Percentiles rank a stretch among this genome's conserved stretches.
phyloP scores from a whole-genome alignment of 257 asterid species.

The Datura wrightii region DNA sequence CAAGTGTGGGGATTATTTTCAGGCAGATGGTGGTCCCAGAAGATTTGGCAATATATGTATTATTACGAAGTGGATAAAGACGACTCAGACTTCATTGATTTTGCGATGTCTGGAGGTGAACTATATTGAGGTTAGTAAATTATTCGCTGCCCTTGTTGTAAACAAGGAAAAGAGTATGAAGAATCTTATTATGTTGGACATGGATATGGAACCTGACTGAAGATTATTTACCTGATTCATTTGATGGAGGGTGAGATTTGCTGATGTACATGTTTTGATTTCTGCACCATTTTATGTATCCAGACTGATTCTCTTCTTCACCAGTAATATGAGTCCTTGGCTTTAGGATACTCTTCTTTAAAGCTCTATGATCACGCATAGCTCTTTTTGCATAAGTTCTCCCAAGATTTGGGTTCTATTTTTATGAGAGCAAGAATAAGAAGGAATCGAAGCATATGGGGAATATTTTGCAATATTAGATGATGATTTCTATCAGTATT shows the following conservation, averaged over 20 bases:
- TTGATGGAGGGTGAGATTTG: conserved; percentile 4
- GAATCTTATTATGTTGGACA: not conserved
- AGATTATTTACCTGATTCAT: not conserved
- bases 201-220: not conserved
- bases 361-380: not conserved
- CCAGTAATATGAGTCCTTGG: not conserved
- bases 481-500: not conserved
- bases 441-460: not conserved
- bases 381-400: conserved; percentile 11
- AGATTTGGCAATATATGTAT: conserved; percentile 86
- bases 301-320: not conserved
- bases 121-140: conserved; percentile 74
- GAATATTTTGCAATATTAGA: not conserved
- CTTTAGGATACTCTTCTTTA: conserved; percentile 12
- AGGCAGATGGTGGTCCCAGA: conserved; percentile 91
- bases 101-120: conserved; percentile 86
- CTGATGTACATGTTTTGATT: not conserved
- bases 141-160: not conserved
- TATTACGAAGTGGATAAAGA: conserved; percentile 68
- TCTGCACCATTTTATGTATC: not conserved
- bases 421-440: not conserved
- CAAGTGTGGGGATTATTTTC: conserved; percentile 93
- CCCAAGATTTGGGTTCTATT: not conserved
- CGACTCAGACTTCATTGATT: conserved; percentile 61
- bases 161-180: not conserved